phyloP scores from a whole-genome alignment of 306 rosid genomes.

The Quillaja saponaria region DNA sequence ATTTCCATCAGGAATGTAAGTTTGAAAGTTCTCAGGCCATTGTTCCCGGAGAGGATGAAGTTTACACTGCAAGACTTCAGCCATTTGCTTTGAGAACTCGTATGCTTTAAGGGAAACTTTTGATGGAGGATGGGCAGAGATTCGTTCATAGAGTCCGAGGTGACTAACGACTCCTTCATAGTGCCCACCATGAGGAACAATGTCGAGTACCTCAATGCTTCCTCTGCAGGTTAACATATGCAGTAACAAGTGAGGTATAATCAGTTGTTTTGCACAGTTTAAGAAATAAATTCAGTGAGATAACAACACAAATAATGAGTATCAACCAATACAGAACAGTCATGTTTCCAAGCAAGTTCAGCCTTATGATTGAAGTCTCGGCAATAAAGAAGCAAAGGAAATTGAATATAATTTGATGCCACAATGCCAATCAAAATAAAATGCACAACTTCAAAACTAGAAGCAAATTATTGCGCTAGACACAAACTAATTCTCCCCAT shows the following conservation, averaged over 20 bases:
- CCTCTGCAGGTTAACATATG: slow-evolving; percentile 1
- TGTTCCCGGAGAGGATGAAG: neutral
- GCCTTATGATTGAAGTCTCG: too few species aligned
- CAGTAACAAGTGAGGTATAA: neutral
- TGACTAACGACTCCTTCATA: too few species aligned
- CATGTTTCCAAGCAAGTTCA: too few species aligned
- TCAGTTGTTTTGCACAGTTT: neutral
- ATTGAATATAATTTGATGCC: too few species aligned
- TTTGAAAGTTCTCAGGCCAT: neutral
- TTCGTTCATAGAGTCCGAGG: too few species aligned
- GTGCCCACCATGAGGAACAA: neutral
- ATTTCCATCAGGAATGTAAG: neutral
- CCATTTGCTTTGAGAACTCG: neutral
- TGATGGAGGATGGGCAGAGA: neutral
- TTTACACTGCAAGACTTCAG: slow-evolving; percentile 1
- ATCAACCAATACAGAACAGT: neutral
- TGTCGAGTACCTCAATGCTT: neutral
- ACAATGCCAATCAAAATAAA: too few species aligned
- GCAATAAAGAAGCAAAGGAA: too few species aligned
- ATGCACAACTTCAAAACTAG: too few species aligned
- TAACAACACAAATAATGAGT: neutral
- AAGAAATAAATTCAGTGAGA: neutral
- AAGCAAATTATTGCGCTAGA: too few species aligned
- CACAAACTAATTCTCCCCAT: too few species aligned
- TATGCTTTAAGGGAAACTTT: neutral